These are phyloP conservation scores for Hypoxylon sp. DNA, from an alignment of 2,329 filamentous ascomycete species.

Conservation along the genomic window DNA sequence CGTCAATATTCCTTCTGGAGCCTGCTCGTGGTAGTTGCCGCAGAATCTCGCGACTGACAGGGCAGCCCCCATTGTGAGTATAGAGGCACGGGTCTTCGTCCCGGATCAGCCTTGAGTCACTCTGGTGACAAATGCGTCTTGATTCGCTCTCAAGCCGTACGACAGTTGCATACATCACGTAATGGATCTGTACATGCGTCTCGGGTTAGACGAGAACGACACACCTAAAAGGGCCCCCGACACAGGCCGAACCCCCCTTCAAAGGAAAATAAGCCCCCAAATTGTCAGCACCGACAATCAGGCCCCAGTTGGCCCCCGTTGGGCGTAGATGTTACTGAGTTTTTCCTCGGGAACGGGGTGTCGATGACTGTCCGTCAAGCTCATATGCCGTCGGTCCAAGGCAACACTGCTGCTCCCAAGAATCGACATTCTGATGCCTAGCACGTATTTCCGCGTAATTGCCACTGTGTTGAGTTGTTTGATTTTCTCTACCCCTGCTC, in stretches of 20 bases:
- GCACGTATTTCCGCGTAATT: background rate
- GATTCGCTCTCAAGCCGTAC: conserved; percentile 21
- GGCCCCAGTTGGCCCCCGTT: too few species aligned
- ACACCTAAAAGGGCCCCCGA: background rate
- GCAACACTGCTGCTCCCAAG: too few species aligned
- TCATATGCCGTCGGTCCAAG: too few species aligned
- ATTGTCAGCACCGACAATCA: too few species aligned
- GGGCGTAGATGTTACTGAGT: too few species aligned
- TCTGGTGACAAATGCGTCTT: conserved; percentile 13
- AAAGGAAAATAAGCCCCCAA: too few species aligned
- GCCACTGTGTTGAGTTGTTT: background rate
- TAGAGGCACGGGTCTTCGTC: background rate
- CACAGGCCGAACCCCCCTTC: too few species aligned
- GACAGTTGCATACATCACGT: conserved; percentile 4
- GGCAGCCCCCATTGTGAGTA: conserved; percentile 1
- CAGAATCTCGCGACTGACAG: background rate
- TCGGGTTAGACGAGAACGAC: background rate
- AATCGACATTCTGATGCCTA: background rate
- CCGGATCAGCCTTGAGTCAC: background rate
- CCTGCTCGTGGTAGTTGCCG: background rate
- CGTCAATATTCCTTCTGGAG: background rate
- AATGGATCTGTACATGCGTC: background rate
- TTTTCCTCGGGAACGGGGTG: too few species aligned
- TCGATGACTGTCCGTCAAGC: too few species aligned
- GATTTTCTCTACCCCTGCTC: background rate